These are phyloP conservation scores for Neurospora sp. DNA, from an alignment of 495 filamentous ascomycete genomes.

Conservation along the genomic window DNA sequence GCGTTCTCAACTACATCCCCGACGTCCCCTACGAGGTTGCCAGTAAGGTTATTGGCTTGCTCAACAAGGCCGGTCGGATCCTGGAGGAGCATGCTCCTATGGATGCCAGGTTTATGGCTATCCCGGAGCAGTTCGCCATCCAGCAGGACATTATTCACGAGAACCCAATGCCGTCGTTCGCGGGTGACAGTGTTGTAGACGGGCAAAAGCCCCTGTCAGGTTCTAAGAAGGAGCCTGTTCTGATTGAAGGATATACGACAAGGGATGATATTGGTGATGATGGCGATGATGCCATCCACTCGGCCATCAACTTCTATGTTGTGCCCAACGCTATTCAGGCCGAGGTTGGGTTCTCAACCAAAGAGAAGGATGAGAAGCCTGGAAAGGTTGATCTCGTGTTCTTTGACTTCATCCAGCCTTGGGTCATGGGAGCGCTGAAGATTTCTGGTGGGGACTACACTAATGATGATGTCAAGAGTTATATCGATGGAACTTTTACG, in stretches of 20 bases:
- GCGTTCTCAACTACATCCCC: conserved; percentile 64
- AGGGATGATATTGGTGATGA: conserved; percentile 73
- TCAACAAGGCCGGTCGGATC: conserved; percentile 63
- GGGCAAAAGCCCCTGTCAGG: conserved; percentile 19
- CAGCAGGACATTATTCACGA: conserved; percentile 18
- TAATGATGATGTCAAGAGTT: conserved; percentile 49
- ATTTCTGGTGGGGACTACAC: conserved; percentile 55
- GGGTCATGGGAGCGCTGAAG: conserved; percentile 60
- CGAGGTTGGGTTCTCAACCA: conserved; percentile 42
- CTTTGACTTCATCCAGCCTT: conserved; percentile 78
- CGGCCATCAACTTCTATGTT: conserved; percentile 58
- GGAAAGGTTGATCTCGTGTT: conserved; percentile 79
- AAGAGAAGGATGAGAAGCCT: conserved; percentile 38
- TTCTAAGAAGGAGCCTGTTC: conserved; percentile 20
- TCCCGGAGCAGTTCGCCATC: conserved; percentile 29
- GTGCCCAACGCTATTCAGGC: conserved; percentile 77
- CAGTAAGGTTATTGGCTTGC: conserved; percentile 53
- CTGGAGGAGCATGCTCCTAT: conserved; percentile 18
- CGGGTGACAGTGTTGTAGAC: neutral
- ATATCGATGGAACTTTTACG: conserved; percentile 63
- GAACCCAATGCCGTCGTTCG: neutral
- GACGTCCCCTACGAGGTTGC: conserved; percentile 72
- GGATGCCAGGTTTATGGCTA: conserved; percentile 25
- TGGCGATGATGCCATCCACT: conserved; percentile 86
- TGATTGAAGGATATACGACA: conserved; percentile 80